A percentile compares a stretch with the other conserved stretches of the same genome.
Conservation (phyloP, 1,139 yeast genomes). For the Taphrina confusa region DNA sequence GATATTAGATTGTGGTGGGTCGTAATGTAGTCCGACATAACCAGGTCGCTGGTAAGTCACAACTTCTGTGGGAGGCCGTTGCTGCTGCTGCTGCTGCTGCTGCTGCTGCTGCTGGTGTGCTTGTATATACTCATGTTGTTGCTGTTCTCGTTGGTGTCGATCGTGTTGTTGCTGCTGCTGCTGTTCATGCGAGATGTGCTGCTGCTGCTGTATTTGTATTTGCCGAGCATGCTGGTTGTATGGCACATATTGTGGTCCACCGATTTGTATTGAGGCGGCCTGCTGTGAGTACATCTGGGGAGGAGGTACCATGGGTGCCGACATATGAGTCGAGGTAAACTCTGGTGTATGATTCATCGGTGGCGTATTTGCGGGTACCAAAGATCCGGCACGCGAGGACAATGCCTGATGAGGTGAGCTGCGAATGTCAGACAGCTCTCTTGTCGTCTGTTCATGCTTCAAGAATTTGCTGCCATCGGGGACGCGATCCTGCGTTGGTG, state of each 20-base stretch:
- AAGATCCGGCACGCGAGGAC: neutral
- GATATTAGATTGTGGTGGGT: slow-evolving; percentile 1
- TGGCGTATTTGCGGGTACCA: slow-evolving; percentile 5
- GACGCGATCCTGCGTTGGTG: neutral
- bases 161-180: slow-evolving; percentile 10
- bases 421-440: slow-evolving; percentile 14
- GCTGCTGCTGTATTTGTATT: slow-evolving; percentile 7
- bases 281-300: slow-evolving; percentile 10
- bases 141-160: neutral
- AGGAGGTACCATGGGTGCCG: slow-evolving; percentile 24
- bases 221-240: neutral
- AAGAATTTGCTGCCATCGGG: neutral
- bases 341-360: neutral
- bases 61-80: neutral
- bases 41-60: neutral
- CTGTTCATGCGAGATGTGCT: neutral
- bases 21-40: neutral
- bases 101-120: neutral
- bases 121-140: neutral
- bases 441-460: neutral
- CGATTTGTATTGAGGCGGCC: neutral
- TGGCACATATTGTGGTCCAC: neutral
- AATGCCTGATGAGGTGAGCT: slow-evolving; percentile 15
- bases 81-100: neutral
- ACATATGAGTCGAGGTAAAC: slow-evolving; percentile 5